phyloP scores from a whole-genome alignment of 192 early-diverging fungal species.

The Coemansia sp. region DNA sequence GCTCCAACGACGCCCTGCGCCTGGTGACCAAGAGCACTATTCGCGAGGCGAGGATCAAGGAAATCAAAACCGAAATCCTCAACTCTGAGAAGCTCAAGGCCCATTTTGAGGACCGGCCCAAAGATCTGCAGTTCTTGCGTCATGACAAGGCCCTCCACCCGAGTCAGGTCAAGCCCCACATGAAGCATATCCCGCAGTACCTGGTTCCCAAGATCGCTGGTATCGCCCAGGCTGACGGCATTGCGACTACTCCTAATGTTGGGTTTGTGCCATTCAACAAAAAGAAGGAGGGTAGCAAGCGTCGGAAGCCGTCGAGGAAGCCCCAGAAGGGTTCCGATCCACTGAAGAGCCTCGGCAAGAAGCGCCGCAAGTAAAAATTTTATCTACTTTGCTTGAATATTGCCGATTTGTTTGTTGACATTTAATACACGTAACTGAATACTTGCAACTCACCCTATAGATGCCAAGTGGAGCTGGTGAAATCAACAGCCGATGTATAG shows the following conservation, averaged over 20 bases:
- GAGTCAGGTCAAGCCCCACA: slow-evolving; percentile 76
- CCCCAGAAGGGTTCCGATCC: slow-evolving; percentile 29
- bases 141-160: slow-evolving; percentile 91
- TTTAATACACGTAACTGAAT: not conserved
- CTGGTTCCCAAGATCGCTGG: slow-evolving; percentile 79
- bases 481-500: not conserved
- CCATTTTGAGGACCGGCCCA: slow-evolving; percentile 96
- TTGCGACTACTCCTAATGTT: slow-evolving; percentile 34
- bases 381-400: not conserved
- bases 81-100: slow-evolving; percentile 95
- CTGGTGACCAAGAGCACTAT: slow-evolving; percentile 74
- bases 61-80: slow-evolving; percentile 92
- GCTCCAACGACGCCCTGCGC: slow-evolving; percentile 81
- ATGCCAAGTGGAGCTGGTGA: not conserved
- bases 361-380: slow-evolving; percentile 19
- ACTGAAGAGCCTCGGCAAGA: slow-evolving; percentile 44
- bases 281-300: slow-evolving; percentile 22
- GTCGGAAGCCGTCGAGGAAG: slow-evolving; percentile 18
- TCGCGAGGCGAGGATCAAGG: slow-evolving; percentile 91
- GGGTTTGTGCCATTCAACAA: slow-evolving; percentile 56
- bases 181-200: slow-evolving; percentile 94
- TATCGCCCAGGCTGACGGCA: slow-evolving; percentile 42
- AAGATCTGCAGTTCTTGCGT: slow-evolving; percentile 85
- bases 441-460: not conserved
- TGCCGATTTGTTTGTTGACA: not conserved